Evolutionary conservation across 345 rosid species (phyloP), one percentile per base, ranked within the genome.

Genomic region (Draba incana): DNA sequence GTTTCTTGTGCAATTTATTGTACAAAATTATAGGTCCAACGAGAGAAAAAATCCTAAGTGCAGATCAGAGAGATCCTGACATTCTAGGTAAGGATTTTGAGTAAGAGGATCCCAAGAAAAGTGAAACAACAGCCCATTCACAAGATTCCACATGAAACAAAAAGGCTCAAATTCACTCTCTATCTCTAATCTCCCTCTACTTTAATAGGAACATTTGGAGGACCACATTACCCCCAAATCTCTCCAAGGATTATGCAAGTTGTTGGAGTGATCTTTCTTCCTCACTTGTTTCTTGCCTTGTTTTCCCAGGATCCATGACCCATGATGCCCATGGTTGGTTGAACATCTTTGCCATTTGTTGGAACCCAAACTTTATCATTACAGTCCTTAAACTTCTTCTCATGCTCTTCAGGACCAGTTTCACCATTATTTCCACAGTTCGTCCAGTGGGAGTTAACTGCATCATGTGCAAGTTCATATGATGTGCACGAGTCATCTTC

Each of bases 291-390:
- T 55, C 68, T 67, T 49, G 69, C 54, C 82, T 80, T 71, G 70
- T 68, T 69, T 47, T 72, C 76, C 72, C 75, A 74, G 39, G 83
- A 52, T 50, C 73, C 66, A 57, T 66, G 44, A 37, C 89, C 87
- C 51, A 86, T 82, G 41, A 86, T 80, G 75, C 81, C 83, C 58
- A 73, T 53, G 0, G 82, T 84, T 11, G 88, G 88, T 55, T 81
- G 80, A 53, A 86, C 71, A 64, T 83, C 84, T 13, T 81, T 77
- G 28, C 81, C 85, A 45, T 69, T 75, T 23, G 38, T 68, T 4
- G 84, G 74, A 60, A 74, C 84, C 85, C 87, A 80, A 42, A 60
- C 64, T 77, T 78, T 83, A 12, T 72, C 85, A 67, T 38, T 69
- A 65, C 77, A 69, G 33, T 78, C 79, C 33, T 79, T 82, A 23